Percentiles rank a stretch among this genome's conserved stretches.
phyloP scores from a whole-genome alignment of 2,329 filamentous ascomycete genomes.

The Microcera coccophila region DNA sequence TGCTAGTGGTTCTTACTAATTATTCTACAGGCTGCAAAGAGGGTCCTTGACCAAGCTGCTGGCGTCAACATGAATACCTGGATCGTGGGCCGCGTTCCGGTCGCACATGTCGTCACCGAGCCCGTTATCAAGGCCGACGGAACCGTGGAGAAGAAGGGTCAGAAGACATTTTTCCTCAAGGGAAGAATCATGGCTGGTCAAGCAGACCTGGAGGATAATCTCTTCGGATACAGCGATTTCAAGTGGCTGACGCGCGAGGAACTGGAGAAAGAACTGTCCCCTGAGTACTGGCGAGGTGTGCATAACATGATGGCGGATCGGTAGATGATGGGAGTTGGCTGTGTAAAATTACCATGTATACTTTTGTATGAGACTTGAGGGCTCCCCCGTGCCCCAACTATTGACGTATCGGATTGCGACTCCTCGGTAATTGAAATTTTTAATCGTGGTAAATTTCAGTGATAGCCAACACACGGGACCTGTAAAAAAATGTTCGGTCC shows the following conservation, averaged over 20 bases:
- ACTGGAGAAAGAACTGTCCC: slow-evolving; percentile 62
- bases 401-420: too few species aligned
- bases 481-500: too few species aligned
- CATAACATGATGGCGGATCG: slow-evolving; percentile 80
- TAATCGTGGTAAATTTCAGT: too few species aligned
- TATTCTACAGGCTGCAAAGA: slow-evolving; percentile 66
- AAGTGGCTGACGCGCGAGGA: slow-evolving; percentile 92
- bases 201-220: slow-evolving; percentile 70
- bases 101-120: slow-evolving; percentile 70
- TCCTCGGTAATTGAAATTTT: too few species aligned
- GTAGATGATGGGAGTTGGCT: slow-evolving; percentile 42
- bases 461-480: too few species aligned
- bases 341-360: slow-evolving; percentile 31
- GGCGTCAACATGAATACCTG: slow-evolving; percentile 98
- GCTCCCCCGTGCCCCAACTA: too few species aligned
- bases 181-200: slow-evolving; percentile 96
- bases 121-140: slow-evolving; percentile 44
- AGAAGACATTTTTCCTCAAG: slow-evolving; percentile 96
- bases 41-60: slow-evolving; percentile 70
- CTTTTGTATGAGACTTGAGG: slow-evolving; percentile 23
- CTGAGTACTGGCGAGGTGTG: slow-evolving; percentile 69
- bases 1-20: slow-evolving; percentile 12
- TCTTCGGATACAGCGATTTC: slow-evolving; percentile 73
- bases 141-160: slow-evolving; percentile 49
- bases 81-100: slow-evolving; percentile 86